These are phyloP conservation scores for Leavenworthia alabamica DNA, from an alignment of 345 rosid genomes.

Conservation along the genomic window DNA sequence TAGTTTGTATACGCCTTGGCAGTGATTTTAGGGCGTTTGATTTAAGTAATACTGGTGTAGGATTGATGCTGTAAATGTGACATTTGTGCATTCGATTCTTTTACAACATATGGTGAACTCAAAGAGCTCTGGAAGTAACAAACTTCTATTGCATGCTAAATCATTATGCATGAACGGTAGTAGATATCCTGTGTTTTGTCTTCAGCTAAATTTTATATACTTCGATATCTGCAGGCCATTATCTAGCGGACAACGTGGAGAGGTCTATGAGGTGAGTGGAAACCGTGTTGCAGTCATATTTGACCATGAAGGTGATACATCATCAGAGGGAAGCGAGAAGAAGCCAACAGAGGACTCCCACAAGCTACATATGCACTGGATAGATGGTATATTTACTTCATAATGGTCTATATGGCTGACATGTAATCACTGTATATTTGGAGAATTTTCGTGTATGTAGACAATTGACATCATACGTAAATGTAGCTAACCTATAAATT, in stretches of 20 bases:
- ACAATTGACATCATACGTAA: neutral
- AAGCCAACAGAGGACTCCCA: constrained; percentile 40
- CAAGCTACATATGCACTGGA: constrained; percentile 53
- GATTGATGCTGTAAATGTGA: neutral
- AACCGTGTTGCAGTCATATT: constrained; percentile 67
- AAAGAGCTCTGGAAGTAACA: neutral
- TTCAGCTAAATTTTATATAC: constrained; percentile 9
- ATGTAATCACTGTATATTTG: neutral
- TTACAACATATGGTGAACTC: neutral
- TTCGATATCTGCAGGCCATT: constrained; percentile 45
- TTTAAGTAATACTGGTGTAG: neutral
- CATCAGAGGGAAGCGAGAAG: constrained; percentile 40
- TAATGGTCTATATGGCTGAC: neutral
- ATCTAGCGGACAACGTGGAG: constrained; percentile 79
- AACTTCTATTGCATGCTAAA: neutral
- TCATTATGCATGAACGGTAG: neutral
- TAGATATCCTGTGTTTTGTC: neutral
- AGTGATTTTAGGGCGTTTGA: neutral
- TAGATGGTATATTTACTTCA: constrained; percentile 53
- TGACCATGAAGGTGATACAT: constrained; percentile 41
- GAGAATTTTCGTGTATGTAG: neutral
- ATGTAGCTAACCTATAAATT: constrained; percentile 16
- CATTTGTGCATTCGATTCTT: neutral
- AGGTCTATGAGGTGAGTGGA: constrained; percentile 73
- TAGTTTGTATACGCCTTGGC: neutral